These are phyloP conservation scores for Verticillium albo-atrum DNA, from an alignment of 2,329 filamentous ascomycete genomes.

Conservation along the genomic window DNA sequence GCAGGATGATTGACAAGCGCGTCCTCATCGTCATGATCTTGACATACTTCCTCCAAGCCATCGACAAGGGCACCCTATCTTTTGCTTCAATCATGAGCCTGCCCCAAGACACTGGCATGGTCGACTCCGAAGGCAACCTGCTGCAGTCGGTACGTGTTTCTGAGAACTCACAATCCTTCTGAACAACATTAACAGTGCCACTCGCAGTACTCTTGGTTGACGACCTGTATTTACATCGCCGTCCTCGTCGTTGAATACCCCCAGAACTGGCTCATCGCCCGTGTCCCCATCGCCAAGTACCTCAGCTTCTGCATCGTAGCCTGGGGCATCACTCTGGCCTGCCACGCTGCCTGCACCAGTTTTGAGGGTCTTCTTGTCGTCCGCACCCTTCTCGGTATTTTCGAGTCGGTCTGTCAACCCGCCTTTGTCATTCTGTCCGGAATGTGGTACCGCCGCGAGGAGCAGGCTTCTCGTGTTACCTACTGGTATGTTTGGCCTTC, in stretches of 20 bases:
- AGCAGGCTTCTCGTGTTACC: slow-evolving; percentile 62
- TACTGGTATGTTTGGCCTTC: slow-evolving; percentile 50
- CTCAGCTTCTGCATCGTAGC: slow-evolving; percentile 54
- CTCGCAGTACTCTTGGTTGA: slow-evolving; percentile 62
- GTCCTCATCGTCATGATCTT: slow-evolving; percentile 67
- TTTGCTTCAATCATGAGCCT: slow-evolving; percentile 64
- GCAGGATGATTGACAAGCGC: slow-evolving; percentile 61
- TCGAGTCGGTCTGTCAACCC: slow-evolving; percentile 67
- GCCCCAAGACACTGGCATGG: slow-evolving; percentile 40
- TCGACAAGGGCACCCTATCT: slow-evolving; percentile 64
- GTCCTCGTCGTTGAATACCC: slow-evolving; percentile 70
- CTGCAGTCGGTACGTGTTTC: slow-evolving; percentile 13
- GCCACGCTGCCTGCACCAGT: slow-evolving; percentile 56
- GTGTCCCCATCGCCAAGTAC: slow-evolving; percentile 65
- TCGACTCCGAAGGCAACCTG: slow-evolving; percentile 27
- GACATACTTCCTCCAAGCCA: slow-evolving; percentile 68
- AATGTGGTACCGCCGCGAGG: slow-evolving; percentile 68
- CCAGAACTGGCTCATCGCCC: slow-evolving; percentile 55
- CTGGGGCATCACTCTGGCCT: slow-evolving; percentile 58
- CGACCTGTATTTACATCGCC: slow-evolving; percentile 69
- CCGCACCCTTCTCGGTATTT: slow-evolving; percentile 64
- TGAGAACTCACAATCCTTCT: neutral
- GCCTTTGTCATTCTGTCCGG: slow-evolving; percentile 61
- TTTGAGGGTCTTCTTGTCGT: slow-evolving; percentile 57
- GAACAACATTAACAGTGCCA: neutral